Evolutionary conservation across 495 filamentous ascomycete species (phyloP), one percentile per base, ranked within the genome.

Genomic region (Trichoderma reesei): DNA sequence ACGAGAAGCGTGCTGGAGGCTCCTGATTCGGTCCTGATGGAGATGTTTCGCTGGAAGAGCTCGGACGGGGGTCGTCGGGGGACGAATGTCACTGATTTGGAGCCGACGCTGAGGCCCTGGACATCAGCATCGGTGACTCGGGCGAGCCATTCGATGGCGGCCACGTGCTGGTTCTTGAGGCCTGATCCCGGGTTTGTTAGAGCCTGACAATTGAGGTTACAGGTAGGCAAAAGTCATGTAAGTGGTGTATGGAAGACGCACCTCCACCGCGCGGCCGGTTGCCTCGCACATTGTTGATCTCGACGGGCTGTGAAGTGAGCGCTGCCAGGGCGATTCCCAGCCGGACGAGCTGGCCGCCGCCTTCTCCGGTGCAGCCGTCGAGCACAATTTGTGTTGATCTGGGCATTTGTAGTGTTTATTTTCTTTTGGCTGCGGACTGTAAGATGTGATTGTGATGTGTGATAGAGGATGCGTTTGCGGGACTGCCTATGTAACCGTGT

Each of bases 311-410:
- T 5, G 79, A 74, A 8, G 86, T 87, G 6, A 95, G 76, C 0
- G 88, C 84, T 0, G 90, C 85, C 1, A 96, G 74, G 10, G 82
- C 83, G 38, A 89, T 73, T 1, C 89, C 89, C 51, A 90, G 80
- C 56, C 91, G 83, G 37, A 94, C 81, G 1, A 96, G 77, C 72
- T 96, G 91, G 9, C 91, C 91, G 38, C 91, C 91, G 42, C 91
- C 91, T 76, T 95, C 91, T 13, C 92, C 89, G 1, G 83, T 89
- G 54, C 81, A 73, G 41, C 89, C 90, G 66, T 91, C 87, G 7
- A 92, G 72, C 61, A 73, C 68, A 16, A 79, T 66, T 5, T 65
- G 63, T 46, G 67, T 72, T 51, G 36, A 18, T 18, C 6, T 18
- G 16, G 44, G 8, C 13, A 16, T 8, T 46, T 7, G 42, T 46